Percentiles rank a stretch among this genome's conserved stretches.
phyloP scores from a whole-genome alignment of 257 asterid species.

The Solanum pennellii region DNA sequence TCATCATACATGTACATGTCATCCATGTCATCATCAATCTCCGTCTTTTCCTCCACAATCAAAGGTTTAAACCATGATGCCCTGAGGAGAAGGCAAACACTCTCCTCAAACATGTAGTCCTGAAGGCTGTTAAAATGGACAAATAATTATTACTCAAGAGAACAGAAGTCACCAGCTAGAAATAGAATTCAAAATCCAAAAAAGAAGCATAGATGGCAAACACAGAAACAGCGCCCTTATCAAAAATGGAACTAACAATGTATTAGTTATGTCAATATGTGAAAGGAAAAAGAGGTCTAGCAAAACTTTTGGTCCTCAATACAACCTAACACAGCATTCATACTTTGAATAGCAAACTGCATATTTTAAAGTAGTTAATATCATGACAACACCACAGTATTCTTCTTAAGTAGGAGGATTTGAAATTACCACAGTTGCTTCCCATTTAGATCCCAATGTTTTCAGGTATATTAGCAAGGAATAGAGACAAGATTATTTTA shows the following conservation, averaged over 20 bases:
- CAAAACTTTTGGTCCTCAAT: background rate
- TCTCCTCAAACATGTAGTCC: constrained; percentile 91
- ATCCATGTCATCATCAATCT: constrained; percentile 37
- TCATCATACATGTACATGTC: constrained; percentile 24
- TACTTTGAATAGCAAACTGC: background rate
- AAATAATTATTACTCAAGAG: background rate
- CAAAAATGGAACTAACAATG: background rate
- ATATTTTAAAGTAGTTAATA: background rate
- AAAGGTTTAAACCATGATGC: constrained; percentile 85
- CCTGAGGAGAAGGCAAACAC: constrained; percentile 86
- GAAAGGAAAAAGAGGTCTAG: background rate
- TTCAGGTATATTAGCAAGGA: background rate
- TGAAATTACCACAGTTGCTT: background rate
- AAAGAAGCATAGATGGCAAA: background rate
- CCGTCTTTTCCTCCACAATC: constrained; percentile 57
- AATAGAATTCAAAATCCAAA: background rate
- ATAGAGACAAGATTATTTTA: background rate
- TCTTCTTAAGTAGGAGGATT: background rate
- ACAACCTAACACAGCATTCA: background rate
- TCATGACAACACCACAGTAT: background rate
- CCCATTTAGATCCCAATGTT: background rate
- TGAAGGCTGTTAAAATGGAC: constrained; percentile 35
- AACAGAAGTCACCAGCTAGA: background rate
- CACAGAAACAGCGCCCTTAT: background rate
- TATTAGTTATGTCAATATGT: background rate